Evolutionary conservation across 2,329 filamentous ascomycete species (phyloP).

Genomic region (Trichoderma sp.): DNA sequence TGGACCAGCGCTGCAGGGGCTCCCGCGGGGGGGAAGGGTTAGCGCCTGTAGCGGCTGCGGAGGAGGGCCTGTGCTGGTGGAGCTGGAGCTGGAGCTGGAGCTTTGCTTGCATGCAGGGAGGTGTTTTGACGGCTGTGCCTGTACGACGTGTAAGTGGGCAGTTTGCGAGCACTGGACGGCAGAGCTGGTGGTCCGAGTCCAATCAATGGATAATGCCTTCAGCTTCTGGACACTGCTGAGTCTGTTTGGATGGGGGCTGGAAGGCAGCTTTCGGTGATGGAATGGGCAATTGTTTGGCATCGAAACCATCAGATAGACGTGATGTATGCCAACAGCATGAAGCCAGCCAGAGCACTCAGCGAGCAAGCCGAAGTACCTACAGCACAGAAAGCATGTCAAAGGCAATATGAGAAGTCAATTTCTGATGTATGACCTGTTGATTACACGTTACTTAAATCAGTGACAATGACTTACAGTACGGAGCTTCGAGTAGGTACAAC

Average conservation of each 20-base stretch:
- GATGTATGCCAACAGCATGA: not conserved
- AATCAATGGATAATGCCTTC: not conserved
- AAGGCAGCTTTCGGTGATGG: not conserved
- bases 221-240: not conserved
- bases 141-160: no score
- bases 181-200: not conserved
- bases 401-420: no score
- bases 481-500: no score
- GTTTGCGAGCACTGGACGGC: not conserved
- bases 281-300: not conserved
- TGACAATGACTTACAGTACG: no score
- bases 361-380: no score
- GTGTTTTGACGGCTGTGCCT: not conserved
- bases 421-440: no score
- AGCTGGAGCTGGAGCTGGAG: constrained; percentile 12
- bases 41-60: constrained; percentile 9
- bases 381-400: no score
- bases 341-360: no score
- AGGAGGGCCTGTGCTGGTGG: not conserved
- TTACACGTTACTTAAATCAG: no score
- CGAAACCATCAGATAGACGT: no score
- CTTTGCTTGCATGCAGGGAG: not conserved
- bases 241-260: not conserved
- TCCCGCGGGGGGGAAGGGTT: not conserved
- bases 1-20: constrained; percentile 20